A percentile compares a stretch with the other conserved stretches of the same genome.
phyloP scores from a whole-genome alignment of 208 protist species.

The Spongospora subterranea region DNA sequence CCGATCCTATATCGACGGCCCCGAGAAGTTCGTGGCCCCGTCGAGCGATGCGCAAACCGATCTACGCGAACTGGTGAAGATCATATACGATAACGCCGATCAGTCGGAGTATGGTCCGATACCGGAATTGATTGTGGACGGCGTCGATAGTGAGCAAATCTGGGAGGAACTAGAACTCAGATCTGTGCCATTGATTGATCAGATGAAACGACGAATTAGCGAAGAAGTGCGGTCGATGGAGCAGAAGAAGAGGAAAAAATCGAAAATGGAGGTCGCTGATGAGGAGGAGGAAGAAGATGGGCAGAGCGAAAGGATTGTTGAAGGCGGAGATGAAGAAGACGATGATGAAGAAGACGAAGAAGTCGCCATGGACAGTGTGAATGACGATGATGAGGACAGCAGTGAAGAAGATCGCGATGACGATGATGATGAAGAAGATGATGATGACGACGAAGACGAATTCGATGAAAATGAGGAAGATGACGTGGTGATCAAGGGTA shows the following conservation, averaged over 20 bases:
- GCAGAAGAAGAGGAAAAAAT: not conserved
- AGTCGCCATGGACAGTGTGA: not conserved
- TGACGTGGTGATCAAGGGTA: not conserved
- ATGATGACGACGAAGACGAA: constrained; percentile 49
- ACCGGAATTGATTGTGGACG: constrained; percentile 47
- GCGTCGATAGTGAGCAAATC: constrained; percentile 64
- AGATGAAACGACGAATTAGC: constrained; percentile 17
- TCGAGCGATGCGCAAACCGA: not conserved
- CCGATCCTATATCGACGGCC: not conserved
- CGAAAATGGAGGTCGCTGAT: not conserved
- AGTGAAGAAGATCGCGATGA: constrained; percentile 21
- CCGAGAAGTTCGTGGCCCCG: constrained; percentile 30
- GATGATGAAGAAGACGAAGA: not conserved
- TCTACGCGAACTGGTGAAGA: constrained; percentile 25
- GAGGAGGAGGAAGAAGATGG: not conserved
- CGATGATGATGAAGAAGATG: not conserved
- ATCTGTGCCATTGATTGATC: constrained; percentile 23
- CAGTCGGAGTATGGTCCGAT: constrained; percentile 53
- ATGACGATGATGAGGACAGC: not conserved
- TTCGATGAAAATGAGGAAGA: not conserved
- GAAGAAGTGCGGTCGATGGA: not conserved
- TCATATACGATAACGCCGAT: constrained; percentile 36
- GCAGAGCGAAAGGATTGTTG: not conserved
- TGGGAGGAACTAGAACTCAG: constrained; percentile 62
- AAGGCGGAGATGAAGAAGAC: not conserved